Evolutionary conservation across 1,284 basidiomycete species (phyloP), one percentile per base, ranked within the genome.

Genomic region (Cutaneotrichosporon sp.): DNA sequence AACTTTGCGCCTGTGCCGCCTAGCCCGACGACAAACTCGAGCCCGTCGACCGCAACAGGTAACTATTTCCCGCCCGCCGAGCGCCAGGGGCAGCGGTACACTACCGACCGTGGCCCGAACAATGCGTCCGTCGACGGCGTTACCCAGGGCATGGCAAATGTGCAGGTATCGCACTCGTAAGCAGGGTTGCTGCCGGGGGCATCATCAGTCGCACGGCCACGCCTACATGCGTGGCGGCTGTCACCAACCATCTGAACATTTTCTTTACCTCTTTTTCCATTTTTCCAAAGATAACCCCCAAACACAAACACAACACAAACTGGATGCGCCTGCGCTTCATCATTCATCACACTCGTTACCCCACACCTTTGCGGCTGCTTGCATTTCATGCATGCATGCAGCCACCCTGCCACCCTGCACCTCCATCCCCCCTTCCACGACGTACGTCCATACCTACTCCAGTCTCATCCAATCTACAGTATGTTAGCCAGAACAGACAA

Each of bases 1-100:
- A 52, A 52, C n/a, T 69, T 68, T 48, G 66, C 59, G 4, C 62
- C 63, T 0, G 58, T 67, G 50, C 66, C 67, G 9, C 58, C 64
- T 2, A 55, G 52, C 13, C 67, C 68, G 3, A 60, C 62, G 10
- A 59, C 57, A 7, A 53, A 54, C 18, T 52, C 54, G 10, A 64
- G 63, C 46, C 64, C 67, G 26, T 30, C 26, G 26, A 30, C 26
- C 26, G 26, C 26, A 30, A 10, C 7, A 30, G 26, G 26, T 1
- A 67, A 66, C 22, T 20, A 45, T 69, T 71, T 50, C 62, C 66
- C 39, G 20, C 20, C n/a, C 38, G 18, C 10, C 8, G 17, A 18
- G 15, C 34, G 23, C 21, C 42, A 17, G 48, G 59, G 55, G 49
- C 36, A 50, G 55, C 33, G 58, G 53, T 34, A 61, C 58, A 33